Evolutionary conservation across 225 moss, liverwort and hornwort species (phyloP).

Genomic region (Marchantia paleacea): DNA sequence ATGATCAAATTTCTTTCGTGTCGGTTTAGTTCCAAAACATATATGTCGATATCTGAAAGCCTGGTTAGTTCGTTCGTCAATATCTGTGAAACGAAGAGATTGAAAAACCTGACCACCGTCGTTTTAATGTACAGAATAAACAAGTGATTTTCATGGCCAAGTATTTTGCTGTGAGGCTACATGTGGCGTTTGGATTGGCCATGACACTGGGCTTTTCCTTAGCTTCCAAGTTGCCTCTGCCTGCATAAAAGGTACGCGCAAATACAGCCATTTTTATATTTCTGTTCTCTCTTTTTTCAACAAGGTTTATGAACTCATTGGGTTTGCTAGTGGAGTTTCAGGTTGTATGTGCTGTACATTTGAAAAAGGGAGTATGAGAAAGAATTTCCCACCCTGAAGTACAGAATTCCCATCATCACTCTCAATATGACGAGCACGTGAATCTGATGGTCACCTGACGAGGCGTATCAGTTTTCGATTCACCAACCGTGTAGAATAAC

Average conservation of each 20-base stretch:
- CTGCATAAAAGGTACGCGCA: slow-evolving; percentile 3
- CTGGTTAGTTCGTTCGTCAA: no score
- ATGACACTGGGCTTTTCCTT: slow-evolving; percentile 36
- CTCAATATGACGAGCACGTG: not conserved
- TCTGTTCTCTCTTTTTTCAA: not conserved
- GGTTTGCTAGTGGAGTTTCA: not conserved
- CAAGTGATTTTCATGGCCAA: slow-evolving; percentile 81
- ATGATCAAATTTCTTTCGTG: not conserved
- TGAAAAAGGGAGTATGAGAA: not conserved
- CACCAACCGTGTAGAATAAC: not conserved
- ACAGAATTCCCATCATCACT: not conserved
- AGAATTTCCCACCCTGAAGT: not conserved
- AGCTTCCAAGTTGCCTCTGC: slow-evolving; percentile 21
- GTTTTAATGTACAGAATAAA: slow-evolving; percentile 51
- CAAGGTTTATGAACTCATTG: not conserved
- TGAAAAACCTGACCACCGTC: no score
- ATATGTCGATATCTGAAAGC: no score
- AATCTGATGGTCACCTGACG: not conserved
- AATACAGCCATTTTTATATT: not conserved
- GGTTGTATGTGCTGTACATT: not conserved
- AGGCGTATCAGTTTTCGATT: not conserved
- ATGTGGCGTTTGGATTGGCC: slow-evolving; percentile 63
- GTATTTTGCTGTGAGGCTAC: slow-evolving; percentile 85
- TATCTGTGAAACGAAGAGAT: not conserved
- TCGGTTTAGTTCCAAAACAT: not conserved